Evolutionary conservation across 2,329 filamentous ascomycete genomes (phyloP).

Genomic region (Hortaea sp.): DNA sequence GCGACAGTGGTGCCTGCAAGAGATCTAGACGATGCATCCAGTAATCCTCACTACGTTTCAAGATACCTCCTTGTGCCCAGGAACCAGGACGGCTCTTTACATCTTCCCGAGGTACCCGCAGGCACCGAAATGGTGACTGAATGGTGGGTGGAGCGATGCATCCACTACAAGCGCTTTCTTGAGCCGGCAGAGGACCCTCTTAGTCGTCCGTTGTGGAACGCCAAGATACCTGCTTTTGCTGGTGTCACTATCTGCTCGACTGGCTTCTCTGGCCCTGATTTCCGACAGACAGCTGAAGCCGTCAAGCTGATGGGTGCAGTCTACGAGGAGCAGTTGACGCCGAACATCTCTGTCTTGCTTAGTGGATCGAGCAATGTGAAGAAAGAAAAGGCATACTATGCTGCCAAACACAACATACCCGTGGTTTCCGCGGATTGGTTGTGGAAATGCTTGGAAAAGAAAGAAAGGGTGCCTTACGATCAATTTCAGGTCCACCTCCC

Average conservation of each 20-base stretch:
- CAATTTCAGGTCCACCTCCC: slow-evolving; percentile 21
- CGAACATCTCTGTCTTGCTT: slow-evolving; percentile 66
- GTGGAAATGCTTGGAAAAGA: slow-evolving; percentile 60
- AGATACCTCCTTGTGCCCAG: slow-evolving; percentile 25
- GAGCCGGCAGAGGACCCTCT: slow-evolving; percentile 61
- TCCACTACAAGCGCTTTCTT: slow-evolving; percentile 64
- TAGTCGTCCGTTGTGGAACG: slow-evolving; percentile 60
- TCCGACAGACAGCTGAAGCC: slow-evolving; percentile 72
- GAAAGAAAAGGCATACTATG: slow-evolving; percentile 69
- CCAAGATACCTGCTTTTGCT: slow-evolving; percentile 29
- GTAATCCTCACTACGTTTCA: slow-evolving; percentile 7
- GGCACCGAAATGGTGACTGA: slow-evolving; percentile 57
- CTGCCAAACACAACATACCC: slow-evolving; percentile 63
- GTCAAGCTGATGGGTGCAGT: slow-evolving; percentile 61
- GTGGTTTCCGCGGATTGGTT: slow-evolving; percentile 79
- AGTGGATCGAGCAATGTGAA: slow-evolving; percentile 42
- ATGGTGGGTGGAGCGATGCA: slow-evolving; percentile 85
- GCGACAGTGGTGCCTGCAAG: slow-evolving; percentile 16
- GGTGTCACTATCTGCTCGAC: slow-evolving; percentile 50
- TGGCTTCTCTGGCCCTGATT: slow-evolving; percentile 72
- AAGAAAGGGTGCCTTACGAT: slow-evolving; percentile 39
- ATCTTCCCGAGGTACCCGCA: slow-evolving; percentile 16
- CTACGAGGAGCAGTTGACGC: slow-evolving; percentile 69
- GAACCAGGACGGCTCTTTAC: slow-evolving; percentile 16
- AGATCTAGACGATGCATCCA: slow-evolving; percentile 14